Percentiles rank a stretch among this genome's conserved stretches.
phyloP scores from a whole-genome alignment of 23 red algal genomes.

The Gracilaria caudata region DNA sequence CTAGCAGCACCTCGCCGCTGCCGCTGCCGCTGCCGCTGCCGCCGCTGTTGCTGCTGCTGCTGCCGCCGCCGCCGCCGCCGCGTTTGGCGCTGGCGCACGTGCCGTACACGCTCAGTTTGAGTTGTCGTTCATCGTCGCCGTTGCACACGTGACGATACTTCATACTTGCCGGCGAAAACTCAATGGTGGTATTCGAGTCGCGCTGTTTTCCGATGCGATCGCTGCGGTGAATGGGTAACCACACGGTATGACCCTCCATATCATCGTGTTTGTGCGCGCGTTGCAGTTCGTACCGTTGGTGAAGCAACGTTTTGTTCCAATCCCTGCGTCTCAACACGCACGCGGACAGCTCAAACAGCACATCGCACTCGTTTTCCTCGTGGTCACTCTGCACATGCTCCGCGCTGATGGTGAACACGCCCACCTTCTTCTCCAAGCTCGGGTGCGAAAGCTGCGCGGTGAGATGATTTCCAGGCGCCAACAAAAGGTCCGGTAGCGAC shows the following conservation, averaged over 20 bases:
- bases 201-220: slow-evolving; percentile 57
- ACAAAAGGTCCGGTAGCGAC: slow-evolving; percentile 5
- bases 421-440: slow-evolving; percentile 23
- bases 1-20: slow-evolving; percentile 36
- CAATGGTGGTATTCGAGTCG: slow-evolving; percentile 45
- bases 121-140: slow-evolving; percentile 48
- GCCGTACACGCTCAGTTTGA: slow-evolving; percentile 41
- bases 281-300: slow-evolving; percentile 56
- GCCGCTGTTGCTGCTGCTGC: no score
- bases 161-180: slow-evolving; percentile 31
- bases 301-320: slow-evolving; percentile 42
- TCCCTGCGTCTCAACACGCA: slow-evolving; percentile 37
- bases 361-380: slow-evolving; percentile 35
- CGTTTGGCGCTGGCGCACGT: no score
- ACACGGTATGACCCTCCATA: slow-evolving; percentile 39
- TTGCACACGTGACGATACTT: slow-evolving; percentile 70
- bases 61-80: no score
- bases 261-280: slow-evolving; percentile 59
- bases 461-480: slow-evolving; percentile 42
- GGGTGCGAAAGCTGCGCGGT: slow-evolving; percentile 60
- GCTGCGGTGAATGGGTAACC: slow-evolving; percentile 64
- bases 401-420: slow-evolving; percentile 22
- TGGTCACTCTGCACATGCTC: slow-evolving; percentile 11
- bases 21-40: no score
- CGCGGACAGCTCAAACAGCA: slow-evolving; percentile 50